Percentiles rank a stretch among this genome's conserved stretches.
phyloP scores from a whole-genome alignment of 345 rosid genomes.

The Gossypioides kirkii region DNA sequence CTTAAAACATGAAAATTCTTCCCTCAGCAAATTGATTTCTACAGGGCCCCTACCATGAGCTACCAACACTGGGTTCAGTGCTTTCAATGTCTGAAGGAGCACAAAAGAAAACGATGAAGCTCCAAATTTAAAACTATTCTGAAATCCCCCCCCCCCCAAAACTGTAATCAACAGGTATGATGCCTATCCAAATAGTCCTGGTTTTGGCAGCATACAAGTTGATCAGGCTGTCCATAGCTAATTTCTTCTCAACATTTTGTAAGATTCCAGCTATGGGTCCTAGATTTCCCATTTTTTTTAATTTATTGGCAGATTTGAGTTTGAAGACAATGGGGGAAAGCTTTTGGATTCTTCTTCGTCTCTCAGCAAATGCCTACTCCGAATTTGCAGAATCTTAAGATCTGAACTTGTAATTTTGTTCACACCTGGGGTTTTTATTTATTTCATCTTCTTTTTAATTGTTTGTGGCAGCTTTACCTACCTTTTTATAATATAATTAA shows the following conservation, averaged over 20 bases:
- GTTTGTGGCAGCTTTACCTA: slow-evolving; percentile 20
- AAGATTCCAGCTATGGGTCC: slow-evolving; percentile 8
- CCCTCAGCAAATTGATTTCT: neutral
- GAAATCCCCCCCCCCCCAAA: too few species aligned
- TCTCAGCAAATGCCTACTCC: neutral
- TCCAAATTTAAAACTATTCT: too few species aligned
- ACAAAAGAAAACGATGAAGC: too few species aligned
- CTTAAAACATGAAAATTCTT: neutral
- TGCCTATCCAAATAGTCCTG: slow-evolving; percentile 11
- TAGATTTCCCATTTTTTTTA: neutral
- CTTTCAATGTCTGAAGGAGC: too few species aligned
- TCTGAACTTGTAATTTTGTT: neutral
- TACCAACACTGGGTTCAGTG: too few species aligned
- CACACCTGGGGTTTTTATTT: neutral
- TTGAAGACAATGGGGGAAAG: slow-evolving; percentile 6
- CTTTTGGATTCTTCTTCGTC: slow-evolving; percentile 12
- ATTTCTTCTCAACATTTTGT: neutral
- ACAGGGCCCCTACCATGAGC: too few species aligned
- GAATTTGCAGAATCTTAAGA: neutral
- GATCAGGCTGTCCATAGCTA: neutral
- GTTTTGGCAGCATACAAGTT: slow-evolving; percentile 25
- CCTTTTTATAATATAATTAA: slow-evolving; percentile 3
- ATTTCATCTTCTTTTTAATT: slow-evolving; percentile 9
- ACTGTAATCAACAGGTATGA: neutral
- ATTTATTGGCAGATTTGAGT: slow-evolving; percentile 8